phyloP scores from a whole-genome alignment of 768 basidiomycete genomes.

The Kwoniella sp. region DNA sequence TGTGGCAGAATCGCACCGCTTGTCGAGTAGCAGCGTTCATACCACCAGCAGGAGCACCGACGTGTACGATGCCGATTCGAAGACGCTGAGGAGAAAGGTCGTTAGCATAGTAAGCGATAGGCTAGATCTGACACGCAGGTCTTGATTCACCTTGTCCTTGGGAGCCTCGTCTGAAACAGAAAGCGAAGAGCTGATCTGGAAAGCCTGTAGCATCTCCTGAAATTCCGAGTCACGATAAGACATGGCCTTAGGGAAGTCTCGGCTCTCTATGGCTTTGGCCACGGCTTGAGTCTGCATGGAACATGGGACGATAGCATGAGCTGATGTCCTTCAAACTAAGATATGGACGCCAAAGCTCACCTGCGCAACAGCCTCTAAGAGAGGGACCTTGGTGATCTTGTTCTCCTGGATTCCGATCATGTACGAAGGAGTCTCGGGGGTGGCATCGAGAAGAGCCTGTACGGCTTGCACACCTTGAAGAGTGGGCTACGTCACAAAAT shows the following conservation, averaged over 20 bases:
- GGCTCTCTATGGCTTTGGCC: slow-evolving; percentile 74
- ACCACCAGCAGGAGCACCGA: slow-evolving; percentile 96
- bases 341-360: slow-evolving; percentile 57
- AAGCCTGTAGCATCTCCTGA: slow-evolving; percentile 80
- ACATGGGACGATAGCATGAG: background rate
- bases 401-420: slow-evolving; percentile 97
- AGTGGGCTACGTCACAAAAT: slow-evolving; percentile 67
- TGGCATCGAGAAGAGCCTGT: slow-evolving; percentile 79
- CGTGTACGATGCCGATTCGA: slow-evolving; percentile 60
- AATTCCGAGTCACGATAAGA: slow-evolving; percentile 90
- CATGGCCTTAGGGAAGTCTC: slow-evolving; percentile 85
- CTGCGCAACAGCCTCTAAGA: slow-evolving; percentile 90
- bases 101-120: too few relatives aligned
- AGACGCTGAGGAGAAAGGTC: slow-evolving; percentile 46
- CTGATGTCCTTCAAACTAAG: background rate
- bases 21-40: slow-evolving; percentile 98
- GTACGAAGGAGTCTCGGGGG: slow-evolving; percentile 87
- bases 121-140: too few relatives aligned
- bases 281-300: slow-evolving; percentile 80
- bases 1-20: slow-evolving; percentile 87
- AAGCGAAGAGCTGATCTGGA: slow-evolving; percentile 71
- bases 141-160: slow-evolving; percentile 42
- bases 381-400: slow-evolving; percentile 86
- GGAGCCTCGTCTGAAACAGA: slow-evolving; percentile 65
- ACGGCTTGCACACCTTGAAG: slow-evolving; percentile 96